These are phyloP conservation scores for Aethionema arabicum DNA, from an alignment of 345 rosid species.

Conservation along the genomic window DNA sequence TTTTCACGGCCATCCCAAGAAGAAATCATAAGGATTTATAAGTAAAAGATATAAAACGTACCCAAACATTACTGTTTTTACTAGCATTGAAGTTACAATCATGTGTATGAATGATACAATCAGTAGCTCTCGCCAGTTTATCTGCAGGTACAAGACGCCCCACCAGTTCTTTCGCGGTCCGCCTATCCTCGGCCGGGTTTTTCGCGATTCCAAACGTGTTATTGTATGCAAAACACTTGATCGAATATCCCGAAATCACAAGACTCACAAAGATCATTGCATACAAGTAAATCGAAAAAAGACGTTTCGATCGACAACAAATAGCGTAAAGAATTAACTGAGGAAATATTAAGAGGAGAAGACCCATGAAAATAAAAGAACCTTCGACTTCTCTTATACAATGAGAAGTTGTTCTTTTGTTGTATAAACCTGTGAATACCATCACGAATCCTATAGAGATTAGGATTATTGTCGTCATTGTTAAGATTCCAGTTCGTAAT, in stretches of 20 bases:
- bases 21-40: neutral
- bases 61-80: slow-evolving; percentile 40
- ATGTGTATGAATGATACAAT: slow-evolving; percentile 28
- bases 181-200: slow-evolving; percentile 26
- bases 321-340: slow-evolving; percentile 31
- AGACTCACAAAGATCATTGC: slow-evolving; percentile 19
- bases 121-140: slow-evolving; percentile 12
- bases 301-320: slow-evolving; percentile 29
- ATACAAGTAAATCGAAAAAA: slow-evolving; percentile 23
- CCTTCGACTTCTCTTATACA: slow-evolving; percentile 21
- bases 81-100: slow-evolving; percentile 32
- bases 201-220: slow-evolving; percentile 29
- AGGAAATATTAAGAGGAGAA: slow-evolving; percentile 28
- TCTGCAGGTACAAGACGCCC: slow-evolving; percentile 25
- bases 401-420: slow-evolving; percentile 22
- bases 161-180: slow-evolving; percentile 22
- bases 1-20: neutral
- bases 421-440: slow-evolving; percentile 29
- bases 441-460: slow-evolving; percentile 28
- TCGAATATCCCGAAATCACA: slow-evolving; percentile 24
- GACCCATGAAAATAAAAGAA: slow-evolving; percentile 17
- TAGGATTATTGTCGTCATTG: slow-evolving; percentile 33
- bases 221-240: slow-evolving; percentile 29
- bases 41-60: slow-evolving; percentile 18
- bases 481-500: slow-evolving; percentile 29